These are phyloP conservation scores for Miamiensis avidus DNA, from an alignment of 169 alveolate genomes.

Conservation along the genomic window DNA sequence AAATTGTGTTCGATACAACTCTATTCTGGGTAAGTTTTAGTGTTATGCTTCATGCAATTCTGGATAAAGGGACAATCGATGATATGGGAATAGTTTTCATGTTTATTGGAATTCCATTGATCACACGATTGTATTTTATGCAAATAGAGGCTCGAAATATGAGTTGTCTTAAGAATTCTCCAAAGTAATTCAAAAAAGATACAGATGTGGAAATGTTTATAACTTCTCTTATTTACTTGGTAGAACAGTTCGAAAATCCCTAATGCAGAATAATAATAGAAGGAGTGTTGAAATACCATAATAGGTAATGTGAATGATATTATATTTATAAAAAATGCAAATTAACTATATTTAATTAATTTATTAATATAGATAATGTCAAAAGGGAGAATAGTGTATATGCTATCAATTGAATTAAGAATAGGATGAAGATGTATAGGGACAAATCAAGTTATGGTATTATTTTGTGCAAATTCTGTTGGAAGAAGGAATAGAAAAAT, in stretches of 20 bases:
- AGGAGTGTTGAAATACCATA: conserved; percentile 43
- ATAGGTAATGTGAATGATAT: conserved; percentile 22
- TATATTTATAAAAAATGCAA: conserved; percentile 15
- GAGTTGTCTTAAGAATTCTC: conserved; percentile 7
- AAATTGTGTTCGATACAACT: conserved; percentile 9
- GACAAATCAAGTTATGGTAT: conserved; percentile 39
- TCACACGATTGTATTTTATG: conserved; percentile 15
- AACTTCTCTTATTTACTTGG: conserved; percentile 26
- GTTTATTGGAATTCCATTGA: conserved; percentile 40
- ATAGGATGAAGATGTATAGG: conserved; percentile 13
- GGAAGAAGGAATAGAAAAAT: conserved; percentile 36
- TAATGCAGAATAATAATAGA: conserved; percentile 29
- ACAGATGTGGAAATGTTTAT: conserved; percentile 35
- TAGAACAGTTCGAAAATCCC: conserved; percentile 29
- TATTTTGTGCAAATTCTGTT: conserved; percentile 9
- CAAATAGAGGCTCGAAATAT: conserved; percentile 11
- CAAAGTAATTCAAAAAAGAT: conserved; percentile 35
- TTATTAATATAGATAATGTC: neutral
- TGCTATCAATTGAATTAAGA: conserved; percentile 27
- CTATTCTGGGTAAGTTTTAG: conserved; percentile 37
- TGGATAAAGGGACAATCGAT: conserved; percentile 20
- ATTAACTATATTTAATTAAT: too few relatives aligned
- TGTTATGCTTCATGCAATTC: conserved; percentile 28
- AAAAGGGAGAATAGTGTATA: neutral
- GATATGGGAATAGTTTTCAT: conserved; percentile 42